Evolutionary conservation across 257 asterid species (phyloP), one percentile per base, ranked within the genome.

Genomic region (Fraxinus cuspidata): DNA sequence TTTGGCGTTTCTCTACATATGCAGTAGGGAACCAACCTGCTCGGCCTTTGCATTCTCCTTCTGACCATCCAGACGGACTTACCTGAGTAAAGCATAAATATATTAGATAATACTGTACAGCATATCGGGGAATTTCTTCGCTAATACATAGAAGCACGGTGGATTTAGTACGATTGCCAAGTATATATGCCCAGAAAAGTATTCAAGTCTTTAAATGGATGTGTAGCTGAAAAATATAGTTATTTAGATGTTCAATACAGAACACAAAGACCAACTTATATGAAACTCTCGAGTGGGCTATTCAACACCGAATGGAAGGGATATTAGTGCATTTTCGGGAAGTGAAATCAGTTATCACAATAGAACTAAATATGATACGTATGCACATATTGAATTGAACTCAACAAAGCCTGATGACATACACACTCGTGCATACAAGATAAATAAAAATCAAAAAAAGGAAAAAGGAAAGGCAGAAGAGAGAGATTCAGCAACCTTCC

Each of bases 11-110:
- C 89, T 93, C 94, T 27, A 95, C 97, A 29, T 82, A 92, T 21
- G 87, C 82, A 32, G 92, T 80, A 2, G 99, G 99, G 84, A 95
- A 95, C 99, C 99, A 95, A 38, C 99, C 99, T 1, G 92, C 97
- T 82, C 89, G 88, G 80, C 97, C 99, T 85, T 78, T 80, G 84
- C 97, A 89, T 87, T 95, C 99, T 74, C 99, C 99, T 89, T 95
- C 99, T 9, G 97, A 86, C 99, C 99, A 95, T 72, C 99, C 98
- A 23, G 96, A 86, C 25, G 94, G 90, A 70, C 83, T 93, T 78
- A 93, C 98, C 98, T 95, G 83, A 40, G 21, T 66, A 72, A 34
- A 73, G 34, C 65, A 49, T 16, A 35, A 11, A 78, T 40, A 19
- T 27, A 40, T 21, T 71, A 69, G n/a, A 70, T 4, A 58, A 29